Base-by-base conservation (phyloP, 352 stramenopile species). In the Pythium diclinum region DNA sequence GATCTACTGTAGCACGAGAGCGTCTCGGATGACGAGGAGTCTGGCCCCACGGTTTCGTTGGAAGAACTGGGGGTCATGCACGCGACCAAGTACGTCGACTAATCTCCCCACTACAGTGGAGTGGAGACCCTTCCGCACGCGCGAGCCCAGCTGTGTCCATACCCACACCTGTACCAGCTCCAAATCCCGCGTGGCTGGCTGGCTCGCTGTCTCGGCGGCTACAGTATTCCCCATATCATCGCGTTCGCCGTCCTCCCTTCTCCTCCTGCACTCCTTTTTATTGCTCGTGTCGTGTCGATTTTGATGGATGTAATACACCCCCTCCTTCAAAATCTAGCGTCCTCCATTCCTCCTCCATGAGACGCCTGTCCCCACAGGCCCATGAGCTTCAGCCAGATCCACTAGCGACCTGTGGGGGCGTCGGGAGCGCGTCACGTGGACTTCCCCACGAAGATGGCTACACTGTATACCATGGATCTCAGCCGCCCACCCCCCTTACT, bases 51-150 rank as follows among this genome's bases (percentile, higher is more conserved):
- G 6, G 61, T 74, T 69, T 89, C 83, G 51, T 81, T 86, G 17
- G 83, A 92, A 68, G 87, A 95, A 69, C 83, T 95, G 30, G 85
- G 85, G 51, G 87, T 95, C 52, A 77, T 84, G 53, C 87, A 94
- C 64, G 83, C 80, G 49, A 92, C 83, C 68, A 88, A 87, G 38
- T 95, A 95, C 76, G 74, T 86, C 48, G 84, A 95, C 65, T 89
- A 90, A 77, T 21, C 9, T 28, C 44, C 25, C 25, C 25, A 28
- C 25, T 28, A 25, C 36, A 28, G n/a, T 23, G n/a, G 19, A 47
- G 36, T n/a, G 30, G 8, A 47, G 16, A 30, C 19, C 21, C 17
- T 51, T 51, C 44, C 44, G 44, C 44, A 16, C 19, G 17, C 19
- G 44, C 44, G 44, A 51, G 19, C 44, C n/a, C 44, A 51, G 44